Base-by-base conservation (phyloP, 441 rosid species). In the Viola pubescens region DNA sequence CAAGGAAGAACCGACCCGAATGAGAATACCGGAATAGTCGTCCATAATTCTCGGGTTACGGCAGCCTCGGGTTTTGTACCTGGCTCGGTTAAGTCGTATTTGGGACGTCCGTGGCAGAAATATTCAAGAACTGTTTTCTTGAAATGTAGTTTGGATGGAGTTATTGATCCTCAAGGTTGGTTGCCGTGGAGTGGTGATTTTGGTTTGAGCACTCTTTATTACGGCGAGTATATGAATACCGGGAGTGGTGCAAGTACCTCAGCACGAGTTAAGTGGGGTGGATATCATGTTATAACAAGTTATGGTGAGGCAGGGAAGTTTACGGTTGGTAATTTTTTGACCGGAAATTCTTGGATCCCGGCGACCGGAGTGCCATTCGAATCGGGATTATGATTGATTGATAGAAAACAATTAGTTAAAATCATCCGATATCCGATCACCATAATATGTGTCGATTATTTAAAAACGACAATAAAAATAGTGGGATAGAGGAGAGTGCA, bases 91-190 rank as follows among this genome's bases (percentile, higher is more conserved):
- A 42, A 65, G 54, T 67, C 86, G 3, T 92, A 80, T 72, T 74
- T 92, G 10, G 98, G 98, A 9, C 64, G 98, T 67, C 98, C 98
- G 4, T 92, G 98, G 98, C 73, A 87, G 69, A 56, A 62, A 16
- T 86, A 73, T 61, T 87, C 98, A 5, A 82, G 92, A 64, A 79
- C 98, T 7, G 51, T 92, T 9, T 64, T 92, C 74, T 72, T 92
- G 75, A 80, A 80, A 67, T 72, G 88, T 7, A 78, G 63, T 58
- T 43, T 92, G 12, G 78, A 77, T 53, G 52, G 74, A n/a, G 73
- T 60, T 3, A 72, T 92, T 47, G 76, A 79, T 50, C 88, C 97
- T 0, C 77, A 79, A 10, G 98, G 98, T 8, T 92, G 98, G 98
- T 80, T 84, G 0, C 89, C 88, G 63, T 87, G 94, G 96, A 75